Base-by-base conservation (phyloP, 2,329 filamentous ascomycete genomes). In the Cadophora luteo-olivacea region DNA sequence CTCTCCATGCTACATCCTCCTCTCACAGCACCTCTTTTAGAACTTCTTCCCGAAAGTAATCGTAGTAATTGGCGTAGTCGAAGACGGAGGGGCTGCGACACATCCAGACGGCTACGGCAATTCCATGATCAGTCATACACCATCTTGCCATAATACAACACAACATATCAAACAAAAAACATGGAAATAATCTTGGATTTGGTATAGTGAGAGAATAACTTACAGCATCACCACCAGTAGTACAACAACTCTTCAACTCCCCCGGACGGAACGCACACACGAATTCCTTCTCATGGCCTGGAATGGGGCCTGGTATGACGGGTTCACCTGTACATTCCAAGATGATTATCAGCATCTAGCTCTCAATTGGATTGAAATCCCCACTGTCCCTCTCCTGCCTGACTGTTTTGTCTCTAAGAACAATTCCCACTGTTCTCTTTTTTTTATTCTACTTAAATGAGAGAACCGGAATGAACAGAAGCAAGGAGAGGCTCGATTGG, bases 271-370 rank as follows among this genome's bases (percentile, higher is more conserved):
- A 54, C 16, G 24, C 51, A 54, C 51, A 54, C 12, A 32, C 51
- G 51, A 54, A 54, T 32, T 54, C 51, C 24, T 54, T 54, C 51
- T 54, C 51, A 29, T 54, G 51, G 24, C 51, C 51, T 19, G 51
- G 51, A 12, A 54, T 54, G 0, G 51, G 24, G 2, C 24, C 24
- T 14, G 51, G 51, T 24, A 54, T 19, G 51, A 54, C 51, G 12
- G 51, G 51, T 19, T 24, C 51, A 24, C 51, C 51, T 54, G 3
- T n/a, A n/a, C n/a, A n/a, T n/a, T n/a, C n/a, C 29, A n/a, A n/a
- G n/a, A n/a, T n/a, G n/a, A n/a, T n/a, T n/a, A n/a, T n/a, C n/a
- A n/a, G n/a, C n/a, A n/a, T n/a, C n/a, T n/a, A n/a, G n/a, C n/a
- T n/a, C n/a, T n/a, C n/a, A n/a, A n/a, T n/a, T n/a, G n/a, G n/a